A percentile compares a stretch with the other conserved stretches of the same genome.
Evolutionary conservation across 257 asterid species (phyloP).

Genomic region (Solanum ahanhuiri): DNA sequence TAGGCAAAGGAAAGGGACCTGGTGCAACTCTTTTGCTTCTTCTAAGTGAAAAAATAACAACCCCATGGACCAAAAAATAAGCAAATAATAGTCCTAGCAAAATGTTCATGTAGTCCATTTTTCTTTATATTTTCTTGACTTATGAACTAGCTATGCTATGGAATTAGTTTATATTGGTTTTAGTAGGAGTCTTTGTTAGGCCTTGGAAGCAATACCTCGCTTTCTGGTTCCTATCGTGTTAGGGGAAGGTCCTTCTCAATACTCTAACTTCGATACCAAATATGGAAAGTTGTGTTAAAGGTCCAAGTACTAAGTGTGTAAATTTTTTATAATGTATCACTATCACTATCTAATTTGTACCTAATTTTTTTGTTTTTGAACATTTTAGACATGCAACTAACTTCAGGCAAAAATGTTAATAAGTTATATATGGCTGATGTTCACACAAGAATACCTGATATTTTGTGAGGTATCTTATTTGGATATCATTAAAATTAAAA

Average conservation of each 20-base stretch:
- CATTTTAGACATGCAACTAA: not conserved
- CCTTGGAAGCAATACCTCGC: not conserved
- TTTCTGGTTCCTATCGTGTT: not conserved
- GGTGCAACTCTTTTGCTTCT: not conserved
- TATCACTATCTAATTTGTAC: too few species aligned
- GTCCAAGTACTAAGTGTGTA: too few species aligned
- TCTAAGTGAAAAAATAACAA: not conserved
- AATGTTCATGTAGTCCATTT: not conserved
- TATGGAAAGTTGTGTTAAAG: too few species aligned
- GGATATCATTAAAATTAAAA: too few species aligned
- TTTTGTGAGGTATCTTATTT: too few species aligned
- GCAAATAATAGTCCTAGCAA: not conserved
- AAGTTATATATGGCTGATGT: too few species aligned
- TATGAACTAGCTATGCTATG: not conserved
- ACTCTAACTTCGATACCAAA: too few species aligned
- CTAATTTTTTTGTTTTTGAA: too few species aligned
- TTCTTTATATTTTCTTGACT: not conserved
- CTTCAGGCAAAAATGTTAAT: not conserved
- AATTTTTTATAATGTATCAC: too few species aligned
- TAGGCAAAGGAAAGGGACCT: not conserved
- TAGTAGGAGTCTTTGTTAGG: not conserved
- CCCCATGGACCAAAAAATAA: not conserved
- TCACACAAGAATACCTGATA: too few species aligned
- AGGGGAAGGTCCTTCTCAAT: not conserved
- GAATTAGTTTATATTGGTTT: not conserved